These are phyloP conservation scores for Yamadazyma ubonensis DNA, from an alignment of 805 yeast species.

Conservation along the genomic window DNA sequence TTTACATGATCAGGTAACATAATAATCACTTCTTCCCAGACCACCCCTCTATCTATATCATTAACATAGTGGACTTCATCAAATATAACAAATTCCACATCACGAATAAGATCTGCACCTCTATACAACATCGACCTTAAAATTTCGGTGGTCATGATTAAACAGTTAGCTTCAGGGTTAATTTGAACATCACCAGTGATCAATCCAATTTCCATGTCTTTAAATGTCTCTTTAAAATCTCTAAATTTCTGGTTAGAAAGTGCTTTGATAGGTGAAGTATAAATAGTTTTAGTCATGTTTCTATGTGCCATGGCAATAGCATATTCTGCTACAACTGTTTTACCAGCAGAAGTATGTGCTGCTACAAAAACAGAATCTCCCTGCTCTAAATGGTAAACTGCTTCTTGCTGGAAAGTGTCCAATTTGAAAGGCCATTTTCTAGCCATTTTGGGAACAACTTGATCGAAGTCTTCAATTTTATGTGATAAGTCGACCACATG, in stretches of 20 bases:
- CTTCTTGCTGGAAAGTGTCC: conserved; percentile 95
- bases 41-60: conserved; percentile 96
- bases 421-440: conserved; percentile 92
- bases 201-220: conserved; percentile 84
- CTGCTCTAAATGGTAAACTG: conserved; percentile 92
- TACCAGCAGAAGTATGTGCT: conserved; percentile 98
- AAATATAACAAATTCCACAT: conserved; percentile 94
- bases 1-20: conserved; percentile 97
- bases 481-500: conserved; percentile 89
- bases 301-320: conserved; percentile 96
- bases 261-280: conserved; percentile 94
- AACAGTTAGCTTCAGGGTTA: conserved; percentile 92
- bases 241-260: conserved; percentile 86
- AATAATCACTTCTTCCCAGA: conserved; percentile 98
- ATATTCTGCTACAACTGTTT: conserved; percentile 96
- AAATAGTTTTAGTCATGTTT: conserved; percentile 95
- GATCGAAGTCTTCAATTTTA: conserved; percentile 77
- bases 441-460: conserved; percentile 90
- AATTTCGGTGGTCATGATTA: conserved; percentile 97
- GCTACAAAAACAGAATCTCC: conserved; percentile 99
- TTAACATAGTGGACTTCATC: conserved; percentile 98
- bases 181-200: conserved; percentile 98
- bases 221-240: conserved; percentile 78
- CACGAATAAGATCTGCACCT: conserved; percentile 95
- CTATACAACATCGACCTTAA: conserved; percentile 91